These are phyloP conservation scores for Emydomyces testavorans DNA, from an alignment of 2,329 filamentous ascomycete species.

Conservation along the genomic window DNA sequence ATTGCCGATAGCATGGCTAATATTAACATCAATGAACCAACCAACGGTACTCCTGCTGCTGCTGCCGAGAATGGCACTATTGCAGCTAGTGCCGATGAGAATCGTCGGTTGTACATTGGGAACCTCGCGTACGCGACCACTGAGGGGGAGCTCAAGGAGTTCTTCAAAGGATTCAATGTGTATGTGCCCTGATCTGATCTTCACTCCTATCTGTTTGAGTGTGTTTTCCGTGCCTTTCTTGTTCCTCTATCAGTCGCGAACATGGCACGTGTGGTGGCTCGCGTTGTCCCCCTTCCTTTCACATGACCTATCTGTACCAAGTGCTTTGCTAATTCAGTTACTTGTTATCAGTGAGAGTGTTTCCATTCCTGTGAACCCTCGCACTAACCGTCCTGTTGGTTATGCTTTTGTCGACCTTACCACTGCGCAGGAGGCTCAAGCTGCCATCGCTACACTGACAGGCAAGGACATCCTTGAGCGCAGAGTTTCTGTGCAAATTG, in stretches of 20 bases:
- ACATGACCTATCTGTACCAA: no score
- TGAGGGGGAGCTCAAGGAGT: constrained; percentile 99
- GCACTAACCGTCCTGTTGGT: constrained; percentile 93
- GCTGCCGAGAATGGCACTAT: constrained; percentile 76
- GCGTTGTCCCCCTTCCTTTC: no score
- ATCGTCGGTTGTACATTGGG: constrained; percentile 98
- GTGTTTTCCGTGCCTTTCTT: not conserved
- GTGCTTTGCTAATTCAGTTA: constrained; percentile 28
- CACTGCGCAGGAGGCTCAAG: constrained; percentile 85
- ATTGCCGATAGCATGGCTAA: constrained; percentile 55
- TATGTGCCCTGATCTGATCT: constrained; percentile 46
- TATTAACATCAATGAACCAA: constrained; percentile 47
- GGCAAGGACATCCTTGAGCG: constrained; percentile 96
- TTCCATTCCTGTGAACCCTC: constrained; percentile 98
- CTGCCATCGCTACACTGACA: constrained; percentile 88
- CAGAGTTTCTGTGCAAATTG: constrained; percentile 97
- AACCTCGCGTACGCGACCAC: constrained; percentile 99
- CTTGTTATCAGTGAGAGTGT: constrained; percentile 67
- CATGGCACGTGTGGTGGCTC: not conserved
- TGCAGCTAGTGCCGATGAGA: constrained; percentile 93
- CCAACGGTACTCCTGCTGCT: constrained; percentile 48
- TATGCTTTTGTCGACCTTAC: constrained; percentile 98
- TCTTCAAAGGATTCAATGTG: constrained; percentile 99
- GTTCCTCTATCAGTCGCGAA: not conserved
- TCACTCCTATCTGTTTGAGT: not conserved